phyloP scores from a whole-genome alignment of 2,329 filamentous ascomycete species.

The Xylaria sp. region DNA sequence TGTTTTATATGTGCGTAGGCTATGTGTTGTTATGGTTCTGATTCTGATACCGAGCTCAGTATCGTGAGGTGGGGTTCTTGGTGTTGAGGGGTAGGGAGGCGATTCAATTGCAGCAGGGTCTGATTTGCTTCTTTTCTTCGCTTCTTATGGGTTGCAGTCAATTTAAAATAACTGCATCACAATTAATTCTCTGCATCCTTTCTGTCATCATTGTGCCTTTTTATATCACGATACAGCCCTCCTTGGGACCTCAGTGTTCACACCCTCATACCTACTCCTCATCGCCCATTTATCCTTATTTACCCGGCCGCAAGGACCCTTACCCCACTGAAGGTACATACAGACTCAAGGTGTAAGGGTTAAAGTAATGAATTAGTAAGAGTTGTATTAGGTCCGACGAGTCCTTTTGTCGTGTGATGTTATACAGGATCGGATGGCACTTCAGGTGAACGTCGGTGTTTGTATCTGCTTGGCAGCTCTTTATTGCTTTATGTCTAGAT shows the following conservation, averaged over 20 bases:
- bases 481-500: neutral
- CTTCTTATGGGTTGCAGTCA: slow-evolving; percentile 5
- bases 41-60: no score
- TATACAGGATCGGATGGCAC: neutral
- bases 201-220: neutral
- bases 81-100: slow-evolving; percentile 42
- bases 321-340: slow-evolving; percentile 21
- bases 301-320: slow-evolving; percentile 47
- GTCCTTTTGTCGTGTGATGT: neutral
- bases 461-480: neutral
- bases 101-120: neutral
- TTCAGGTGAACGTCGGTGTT: neutral
- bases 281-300: slow-evolving; percentile 53
- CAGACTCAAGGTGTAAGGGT: neutral
- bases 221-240: slow-evolving; percentile 19
- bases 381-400: neutral
- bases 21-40: no score
- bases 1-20: no score
- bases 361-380: neutral
- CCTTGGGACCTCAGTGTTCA: neutral
- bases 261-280: slow-evolving; percentile 18
- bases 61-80: slow-evolving; percentile 45
- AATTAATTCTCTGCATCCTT: neutral
- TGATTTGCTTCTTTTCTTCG: neutral
- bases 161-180: neutral